A percentile compares a stretch with the other conserved stretches of the same genome.
These are phyloP conservation scores for Odonthalia washingtoniensis DNA, from an alignment of 31 red algal genomes.

Conservation along the genomic window DNA sequence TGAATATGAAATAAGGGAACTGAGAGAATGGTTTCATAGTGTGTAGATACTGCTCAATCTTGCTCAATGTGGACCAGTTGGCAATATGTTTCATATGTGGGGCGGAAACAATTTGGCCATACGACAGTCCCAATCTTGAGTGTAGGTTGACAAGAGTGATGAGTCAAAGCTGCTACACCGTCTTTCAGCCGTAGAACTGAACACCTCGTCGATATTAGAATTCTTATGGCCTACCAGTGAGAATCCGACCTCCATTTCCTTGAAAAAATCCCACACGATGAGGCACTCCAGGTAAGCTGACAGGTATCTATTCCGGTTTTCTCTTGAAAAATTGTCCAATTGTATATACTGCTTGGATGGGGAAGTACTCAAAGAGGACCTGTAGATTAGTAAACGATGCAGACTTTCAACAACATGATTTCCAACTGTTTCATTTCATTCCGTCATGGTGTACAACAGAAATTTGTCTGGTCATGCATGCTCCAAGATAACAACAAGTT, in stretches of 20 bases:
- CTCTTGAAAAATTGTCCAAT: background rate
- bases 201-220: background rate
- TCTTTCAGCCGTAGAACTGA: background rate
- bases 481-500: background rate
- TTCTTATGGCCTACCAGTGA: background rate
- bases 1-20: too few relatives aligned
- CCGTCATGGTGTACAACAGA: background rate
- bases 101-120: too few relatives aligned
- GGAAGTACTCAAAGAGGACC: background rate
- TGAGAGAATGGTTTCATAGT: too few relatives aligned
- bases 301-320: background rate
- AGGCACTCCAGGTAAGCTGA: background rate
- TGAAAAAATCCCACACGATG: background rate
- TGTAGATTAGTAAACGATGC: background rate
- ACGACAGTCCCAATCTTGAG: too few relatives aligned
- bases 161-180: too few relatives aligned
- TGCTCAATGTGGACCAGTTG: too few relatives aligned
- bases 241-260: background rate
- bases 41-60: too few relatives aligned
- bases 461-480: background rate
- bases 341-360: background rate
- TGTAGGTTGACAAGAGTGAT: too few relatives aligned
- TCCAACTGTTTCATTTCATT: background rate
- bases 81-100: too few relatives aligned
- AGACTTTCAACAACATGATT: background rate